Base-by-base conservation (phyloP, 257 asterid species). In the Euphrasia confusa region DNA sequence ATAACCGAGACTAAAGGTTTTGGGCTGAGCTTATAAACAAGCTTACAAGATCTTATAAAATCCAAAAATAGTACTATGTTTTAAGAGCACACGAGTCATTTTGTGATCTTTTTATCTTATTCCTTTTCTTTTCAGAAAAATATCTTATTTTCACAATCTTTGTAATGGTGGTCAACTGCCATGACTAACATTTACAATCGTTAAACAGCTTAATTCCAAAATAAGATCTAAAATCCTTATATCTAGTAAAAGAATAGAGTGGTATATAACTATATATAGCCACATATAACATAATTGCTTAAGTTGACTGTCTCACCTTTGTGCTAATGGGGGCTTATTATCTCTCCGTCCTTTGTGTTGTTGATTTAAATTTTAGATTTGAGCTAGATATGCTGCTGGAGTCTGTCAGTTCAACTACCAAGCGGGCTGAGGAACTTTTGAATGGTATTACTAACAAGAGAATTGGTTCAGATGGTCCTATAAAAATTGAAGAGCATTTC, bases 381-480 rank as follows among this genome's bases (percentile, higher is more conserved):
- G 97, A 90, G 84, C 80, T 90, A 61, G 97, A 90, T 77, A 87
- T 87, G 96, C 71, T 90, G 68, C 72, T 90, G 83, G 97, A 90
- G 71, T 87, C 95, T 0, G 92, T 85, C 61, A 80, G 79, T 79
- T 79, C 96, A 44, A 74, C 96, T 21, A 75, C 84, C n/a, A 83
- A 82, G 83, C 87, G 83, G 15, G 96, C 76, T 9, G 97, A 90
- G 77, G 95, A 90, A 59, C 76, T 90, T 58, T 62, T 85, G 76
- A 80, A 80, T 72, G 66, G 76, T 70, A 72, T 79, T 55, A 83
- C 71, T 70, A 85, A 79, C 63, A 87, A 84, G 54, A 49, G 86
- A 53, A 69, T 77, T 74, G 80, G 84, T 63, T 71, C 73, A 10
- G 89, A 84, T 59, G 35, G 78, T 64, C 85, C 80, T 27, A 64